phyloP scores from a whole-genome alignment of 192 early-diverging fungal genomes.

The Gryganskiella cystojenkinii region DNA sequence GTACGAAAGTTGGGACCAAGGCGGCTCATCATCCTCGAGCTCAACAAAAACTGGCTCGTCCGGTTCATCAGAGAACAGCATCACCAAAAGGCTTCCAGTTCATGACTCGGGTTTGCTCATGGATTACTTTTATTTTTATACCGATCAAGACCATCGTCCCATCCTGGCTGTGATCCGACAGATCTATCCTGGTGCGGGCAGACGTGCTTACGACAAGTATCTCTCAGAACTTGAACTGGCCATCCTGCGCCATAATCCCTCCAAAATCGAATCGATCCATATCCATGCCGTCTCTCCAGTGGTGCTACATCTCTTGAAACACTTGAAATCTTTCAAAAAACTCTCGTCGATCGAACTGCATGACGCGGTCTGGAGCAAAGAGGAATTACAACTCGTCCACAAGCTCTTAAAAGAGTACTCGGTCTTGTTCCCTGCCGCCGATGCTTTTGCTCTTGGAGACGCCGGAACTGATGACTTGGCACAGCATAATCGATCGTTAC shows the following conservation, averaged over 20 bases:
- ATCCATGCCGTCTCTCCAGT: slow-evolving; percentile 7
- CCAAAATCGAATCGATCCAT: slow-evolving; percentile 16
- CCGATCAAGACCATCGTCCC: slow-evolving; percentile 19
- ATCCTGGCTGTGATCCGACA: slow-evolving; percentile 15
- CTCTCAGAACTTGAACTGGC: slow-evolving; percentile 25
- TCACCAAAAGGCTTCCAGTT: neutral
- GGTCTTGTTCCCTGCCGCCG: slow-evolving; percentile 7
- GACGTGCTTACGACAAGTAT: slow-evolving; percentile 27
- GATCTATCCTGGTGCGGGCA: slow-evolving; percentile 38
- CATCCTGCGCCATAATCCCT: slow-evolving; percentile 29
- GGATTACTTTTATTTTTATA: slow-evolving; percentile 39
- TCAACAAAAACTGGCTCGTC: too few relatives aligned
- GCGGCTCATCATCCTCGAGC: too few relatives aligned
- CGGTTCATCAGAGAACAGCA: too few relatives aligned
- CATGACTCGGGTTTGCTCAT: slow-evolving; percentile 13
- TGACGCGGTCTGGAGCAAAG: slow-evolving; percentile 21
- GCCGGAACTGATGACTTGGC: neutral
- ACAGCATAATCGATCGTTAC: neutral
- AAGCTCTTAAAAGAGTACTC: slow-evolving; percentile 21
- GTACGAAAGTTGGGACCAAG: neutral
- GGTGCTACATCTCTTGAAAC: slow-evolving; percentile 12
- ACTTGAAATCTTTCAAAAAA: slow-evolving; percentile 11
- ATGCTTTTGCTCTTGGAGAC: neutral
- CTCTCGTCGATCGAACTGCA: slow-evolving; percentile 18
- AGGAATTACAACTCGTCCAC: slow-evolving; percentile 22